Evolutionary conservation across 805 yeast genomes (phyloP), one percentile per base, ranked within the genome.

Genomic region (Metschnikowia proteae): DNA sequence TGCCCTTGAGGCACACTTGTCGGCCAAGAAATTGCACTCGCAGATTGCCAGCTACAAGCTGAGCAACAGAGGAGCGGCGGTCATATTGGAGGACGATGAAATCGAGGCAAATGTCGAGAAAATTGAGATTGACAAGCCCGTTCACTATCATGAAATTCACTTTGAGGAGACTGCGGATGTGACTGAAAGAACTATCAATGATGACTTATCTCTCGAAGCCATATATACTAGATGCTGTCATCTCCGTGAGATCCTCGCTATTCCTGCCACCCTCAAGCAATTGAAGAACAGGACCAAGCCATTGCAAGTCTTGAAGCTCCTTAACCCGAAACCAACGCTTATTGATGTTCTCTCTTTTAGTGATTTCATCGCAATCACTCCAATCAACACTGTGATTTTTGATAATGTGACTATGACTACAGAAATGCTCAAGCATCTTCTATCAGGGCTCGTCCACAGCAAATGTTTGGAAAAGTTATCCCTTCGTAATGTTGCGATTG

Each of bases 1-100:
- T 66, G 88, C 89, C 2, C 78, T 80, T 44, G 92, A 86, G 60
- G 92, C 94, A 0, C 88, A 86, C 64, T 61, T 71, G 30, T 80
- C 88, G 3, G 95, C 92, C 1, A 77, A 79, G 54, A 70, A 86
- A 60, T 79, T 84, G 37, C 90, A 90, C 0, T 70, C 71, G 41
- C 94, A 86, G 65, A 88, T 85, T 8, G 55, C 73, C 1, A 68
- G 66, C 34, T 81, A 70, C 59, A 81, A 68, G 53, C 32, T 38
- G 25, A 35, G 45, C 11, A 41, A 22, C 31, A 46, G 47, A 31
- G 27, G 41, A 13, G 43, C 48, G 7, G 40, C 34, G 23, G 46
- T 47, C 9, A 38, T 34, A 8, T 54, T 53, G 25, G 64, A 62
- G 22, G 61, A 59, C 25, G 59, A 56, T 8, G 65, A 52, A 2